These are phyloP conservation scores for Nephelium lappaceum DNA, from an alignment of 345 rosid genomes.

Conservation along the genomic window DNA sequence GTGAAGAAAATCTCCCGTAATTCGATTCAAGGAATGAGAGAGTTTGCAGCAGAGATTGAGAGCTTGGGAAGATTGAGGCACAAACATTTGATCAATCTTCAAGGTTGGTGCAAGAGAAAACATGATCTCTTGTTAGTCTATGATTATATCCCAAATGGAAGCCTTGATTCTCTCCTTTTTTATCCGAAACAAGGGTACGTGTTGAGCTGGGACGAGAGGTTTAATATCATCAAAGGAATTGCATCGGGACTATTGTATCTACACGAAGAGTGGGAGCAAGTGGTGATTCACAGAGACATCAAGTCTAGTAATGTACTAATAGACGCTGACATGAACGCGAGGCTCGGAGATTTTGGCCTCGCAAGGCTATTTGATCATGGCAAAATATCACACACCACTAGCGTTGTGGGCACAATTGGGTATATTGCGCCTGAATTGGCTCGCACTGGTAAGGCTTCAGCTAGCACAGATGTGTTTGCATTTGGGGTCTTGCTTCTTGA, in stretches of 20 bases:
- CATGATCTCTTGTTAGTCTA: slow-evolving; percentile 66
- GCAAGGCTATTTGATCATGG: slow-evolving; percentile 77
- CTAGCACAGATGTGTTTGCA: slow-evolving; percentile 71
- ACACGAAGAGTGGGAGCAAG: slow-evolving; percentile 77
- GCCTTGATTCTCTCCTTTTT: slow-evolving; percentile 58
- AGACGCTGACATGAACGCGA: slow-evolving; percentile 61
- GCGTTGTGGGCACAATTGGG: slow-evolving; percentile 71
- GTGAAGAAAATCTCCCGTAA: slow-evolving; percentile 63
- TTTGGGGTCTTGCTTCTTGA: slow-evolving; percentile 71
- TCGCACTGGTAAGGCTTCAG: slow-evolving; percentile 65
- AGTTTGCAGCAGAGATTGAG: slow-evolving; percentile 72
- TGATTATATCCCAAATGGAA: slow-evolving; percentile 69
- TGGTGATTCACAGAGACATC: slow-evolving; percentile 75
- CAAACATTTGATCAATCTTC: slow-evolving; percentile 68
- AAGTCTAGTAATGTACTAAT: slow-evolving; percentile 81
- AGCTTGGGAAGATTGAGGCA: slow-evolving; percentile 71
- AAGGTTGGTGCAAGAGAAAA: slow-evolving; percentile 72
- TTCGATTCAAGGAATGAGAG: slow-evolving; percentile 75
- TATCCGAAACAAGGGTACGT: slow-evolving; percentile 18
- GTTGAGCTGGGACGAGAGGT: slow-evolving; percentile 70
- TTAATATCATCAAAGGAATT: slow-evolving; percentile 63
- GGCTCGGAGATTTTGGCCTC: slow-evolving; percentile 81
- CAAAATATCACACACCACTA: slow-evolving; percentile 52
- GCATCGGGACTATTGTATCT: slow-evolving; percentile 67
- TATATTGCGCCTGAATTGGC: slow-evolving; percentile 78